A percentile compares a stretch with the other conserved stretches of the same genome.
phyloP scores from a whole-genome alignment of 1,139 yeast genomes.

The Yamadazyma aaseri region DNA sequence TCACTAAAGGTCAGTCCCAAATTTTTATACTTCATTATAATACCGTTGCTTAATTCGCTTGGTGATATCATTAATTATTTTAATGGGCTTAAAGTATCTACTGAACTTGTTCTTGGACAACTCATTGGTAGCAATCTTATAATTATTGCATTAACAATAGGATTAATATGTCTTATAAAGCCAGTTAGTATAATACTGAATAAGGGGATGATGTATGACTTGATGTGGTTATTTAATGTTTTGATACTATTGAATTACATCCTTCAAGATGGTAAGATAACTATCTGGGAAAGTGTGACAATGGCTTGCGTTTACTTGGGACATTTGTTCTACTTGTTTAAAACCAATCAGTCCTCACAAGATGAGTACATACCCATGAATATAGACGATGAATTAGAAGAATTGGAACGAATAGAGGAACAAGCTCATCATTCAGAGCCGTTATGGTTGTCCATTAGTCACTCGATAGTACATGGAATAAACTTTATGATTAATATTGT shows the following conservation, averaged over 20 bases:
- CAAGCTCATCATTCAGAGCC: conserved; percentile 2
- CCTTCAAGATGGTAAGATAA: conserved; percentile 50
- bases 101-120: conserved; percentile 42
- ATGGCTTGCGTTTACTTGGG: conserved; percentile 40
- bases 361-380: conserved; percentile 9
- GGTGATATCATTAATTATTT: conserved; percentile 43
- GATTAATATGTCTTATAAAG: conserved; percentile 28
- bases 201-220: conserved; percentile 27
- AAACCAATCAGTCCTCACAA: conserved; percentile 7
- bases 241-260: conserved; percentile 41
- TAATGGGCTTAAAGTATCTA: conserved; percentile 27
- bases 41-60: conserved; percentile 40
- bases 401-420: conserved; percentile 6
- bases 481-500: conserved; percentile 4
- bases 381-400: conserved; percentile 10
- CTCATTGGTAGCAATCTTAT: conserved; percentile 39
- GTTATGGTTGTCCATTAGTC: conserved; percentile 2
- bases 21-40: conserved; percentile 33
- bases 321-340: conserved; percentile 23
- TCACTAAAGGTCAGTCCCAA: conserved; percentile 29
- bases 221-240: conserved; percentile 33
- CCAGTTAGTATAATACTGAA: conserved; percentile 24
- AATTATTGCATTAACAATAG: conserved; percentile 37
- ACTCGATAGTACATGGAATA: conserved; percentile 5
- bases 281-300: conserved; percentile 41